A percentile compares a stretch with the other conserved stretches of the same genome.
Conservation (phyloP, 805 yeast genomes). For the Ogataea dorogensis region DNA sequence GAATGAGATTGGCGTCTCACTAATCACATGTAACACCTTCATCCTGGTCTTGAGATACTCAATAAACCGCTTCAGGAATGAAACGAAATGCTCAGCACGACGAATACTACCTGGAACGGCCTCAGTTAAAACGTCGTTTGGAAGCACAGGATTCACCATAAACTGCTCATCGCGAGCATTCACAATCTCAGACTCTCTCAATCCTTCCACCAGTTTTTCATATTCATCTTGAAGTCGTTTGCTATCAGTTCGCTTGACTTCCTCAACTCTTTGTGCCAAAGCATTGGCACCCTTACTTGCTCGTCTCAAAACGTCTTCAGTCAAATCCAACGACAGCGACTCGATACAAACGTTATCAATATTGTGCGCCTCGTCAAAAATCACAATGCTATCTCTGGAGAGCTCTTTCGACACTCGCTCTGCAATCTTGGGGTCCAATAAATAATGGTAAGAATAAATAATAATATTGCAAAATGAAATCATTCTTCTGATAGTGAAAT, state of each 20-base stretch:
- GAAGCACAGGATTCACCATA: conserved; percentile 84
- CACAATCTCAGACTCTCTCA: conserved; percentile 74
- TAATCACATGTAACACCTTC: conserved; percentile 95
- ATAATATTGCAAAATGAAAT: conserved; percentile 90
- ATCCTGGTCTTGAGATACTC: conserved; percentile 95
- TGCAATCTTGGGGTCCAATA: conserved; percentile 95
- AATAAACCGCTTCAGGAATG: conserved; percentile 86
- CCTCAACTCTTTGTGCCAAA: conserved; percentile 77
- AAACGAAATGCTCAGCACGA: conserved; percentile 94
- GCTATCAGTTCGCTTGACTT: conserved; percentile 79
- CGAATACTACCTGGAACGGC: conserved; percentile 97
- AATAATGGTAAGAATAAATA: conserved; percentile 94
- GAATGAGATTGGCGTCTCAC: conserved; percentile 96
- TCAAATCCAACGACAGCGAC: conserved; percentile 84
- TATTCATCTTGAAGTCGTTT: conserved; percentile 86
- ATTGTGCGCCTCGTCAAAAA: conserved; percentile 98
- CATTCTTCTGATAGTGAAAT: conserved; percentile 97
- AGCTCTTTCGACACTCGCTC: conserved; percentile 91
- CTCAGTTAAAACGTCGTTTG: conserved; percentile 81
- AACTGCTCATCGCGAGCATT: conserved; percentile 60
- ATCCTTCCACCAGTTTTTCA: conserved; percentile 84
- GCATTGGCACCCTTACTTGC: conserved; percentile 87
- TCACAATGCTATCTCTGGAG: conserved; percentile 88
- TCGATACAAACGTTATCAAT: conserved; percentile 98
- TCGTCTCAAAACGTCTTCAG: conserved; percentile 81